phyloP scores from a whole-genome alignment of 805 yeast species.

The Lachancea meyersii region DNA sequence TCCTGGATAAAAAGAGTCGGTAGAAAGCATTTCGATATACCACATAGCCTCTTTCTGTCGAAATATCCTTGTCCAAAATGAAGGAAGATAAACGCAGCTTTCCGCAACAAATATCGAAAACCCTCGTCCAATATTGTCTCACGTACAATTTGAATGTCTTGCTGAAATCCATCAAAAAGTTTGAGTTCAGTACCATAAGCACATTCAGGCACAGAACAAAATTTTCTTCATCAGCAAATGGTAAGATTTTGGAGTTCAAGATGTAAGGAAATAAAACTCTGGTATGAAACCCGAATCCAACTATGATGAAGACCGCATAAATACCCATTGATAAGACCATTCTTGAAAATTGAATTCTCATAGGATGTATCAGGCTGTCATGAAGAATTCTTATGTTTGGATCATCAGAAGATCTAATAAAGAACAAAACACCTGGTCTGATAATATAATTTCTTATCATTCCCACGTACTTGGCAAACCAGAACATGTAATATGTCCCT shows the following conservation, averaged over 20 bases:
- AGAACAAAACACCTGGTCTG: slow-evolving; percentile 84
- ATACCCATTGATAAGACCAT: slow-evolving; percentile 67
- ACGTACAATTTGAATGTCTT: slow-evolving; percentile 33
- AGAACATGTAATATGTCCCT: slow-evolving; percentile 84
- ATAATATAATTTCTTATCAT: slow-evolving; percentile 68
- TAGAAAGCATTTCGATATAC: slow-evolving; percentile 48
- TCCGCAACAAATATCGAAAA: slow-evolving; percentile 49
- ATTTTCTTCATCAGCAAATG: slow-evolving; percentile 1
- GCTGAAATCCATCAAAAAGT: slow-evolving; percentile 23
- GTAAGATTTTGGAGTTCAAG: slow-evolving; percentile 3
- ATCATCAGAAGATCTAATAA: slow-evolving; percentile 91
- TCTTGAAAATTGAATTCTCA: slow-evolving; percentile 64
- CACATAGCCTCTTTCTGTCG: slow-evolving; percentile 65
- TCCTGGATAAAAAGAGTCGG: slow-evolving; percentile 35
- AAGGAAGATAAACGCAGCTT: slow-evolving; percentile 75
- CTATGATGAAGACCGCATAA: slow-evolving; percentile 62
- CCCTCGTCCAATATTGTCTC: slow-evolving; percentile 54
- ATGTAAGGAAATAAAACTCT: slow-evolving; percentile 40
- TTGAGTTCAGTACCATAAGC: slow-evolving; percentile 9
- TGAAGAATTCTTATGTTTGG: slow-evolving; percentile 81
- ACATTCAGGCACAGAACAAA: slow-evolving; percentile 4
- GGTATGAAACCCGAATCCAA: slow-evolving; percentile 68
- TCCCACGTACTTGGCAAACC: slow-evolving; percentile 79
- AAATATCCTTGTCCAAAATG: slow-evolving; percentile 53
- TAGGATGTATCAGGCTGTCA: slow-evolving; percentile 77